Base-by-base conservation (phyloP, 768 basidiomycete genomes). In the Boletellus ananas region DNA sequence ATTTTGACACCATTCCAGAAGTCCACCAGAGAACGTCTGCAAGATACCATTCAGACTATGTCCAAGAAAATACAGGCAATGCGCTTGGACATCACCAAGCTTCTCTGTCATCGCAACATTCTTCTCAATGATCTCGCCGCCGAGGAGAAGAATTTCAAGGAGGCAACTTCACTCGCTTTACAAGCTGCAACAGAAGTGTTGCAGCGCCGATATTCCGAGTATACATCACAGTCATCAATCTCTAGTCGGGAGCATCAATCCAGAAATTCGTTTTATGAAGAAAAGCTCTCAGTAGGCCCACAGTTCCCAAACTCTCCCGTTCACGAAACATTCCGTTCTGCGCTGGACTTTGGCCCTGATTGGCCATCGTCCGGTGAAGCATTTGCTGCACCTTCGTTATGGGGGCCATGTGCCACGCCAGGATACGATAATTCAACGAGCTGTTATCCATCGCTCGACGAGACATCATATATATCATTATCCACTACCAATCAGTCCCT, bases 1-100 rank as follows among this genome's bases (percentile, higher is more conserved):
- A 80, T 87, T 37, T 75, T 97, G 34, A 87, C 90, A 14, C 94
- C 96, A 3, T 94, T 98, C 67, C 90, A 86, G 61, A 81, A 81
- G 42, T 74, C 84, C 9, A 94, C 94, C 4, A 81, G 94, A 41
- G 88, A 91, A 54, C 79, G 84, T 39, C 76, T 99, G 23, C 70
- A 79, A 20, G 58, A 70, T 20, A 75, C 83, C 3, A 72, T 94
- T 16, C 81, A 83, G 57, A 71, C 69, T 16, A 72, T 86, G 12
- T 80, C 86, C 8, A 84, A 79, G 61, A 77, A 79, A 35, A 70
- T 98, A 43, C 79, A 78, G 58, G 74, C 77, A 54, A 70, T 83
- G 42, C 81, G 91, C 41, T 71, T 95, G 45, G 82, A 89, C n/a
- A 70, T 89, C 42, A 80, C 81, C 56, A 86, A 81, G 61, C 71